A percentile compares a stretch with the other conserved stretches of the same genome.
Conservation (phyloP, 352 stramenopile genomes). For the Peronospora destructor region DNA sequence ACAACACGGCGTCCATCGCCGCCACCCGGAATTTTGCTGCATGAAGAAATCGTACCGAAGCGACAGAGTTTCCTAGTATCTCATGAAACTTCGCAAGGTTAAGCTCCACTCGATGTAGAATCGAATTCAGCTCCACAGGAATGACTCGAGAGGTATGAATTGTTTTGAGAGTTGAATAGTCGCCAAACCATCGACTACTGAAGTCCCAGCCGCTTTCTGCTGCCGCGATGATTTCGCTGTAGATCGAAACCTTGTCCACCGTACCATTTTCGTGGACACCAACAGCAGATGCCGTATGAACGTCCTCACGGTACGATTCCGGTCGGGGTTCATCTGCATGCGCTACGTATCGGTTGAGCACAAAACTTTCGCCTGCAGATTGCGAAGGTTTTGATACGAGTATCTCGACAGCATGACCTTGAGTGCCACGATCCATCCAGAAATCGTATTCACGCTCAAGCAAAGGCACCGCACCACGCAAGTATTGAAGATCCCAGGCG, state of each 20-base stretch:
- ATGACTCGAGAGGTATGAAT: slow-evolving; percentile 61
- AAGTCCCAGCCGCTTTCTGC: slow-evolving; percentile 89
- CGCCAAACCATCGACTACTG: slow-evolving; percentile 71
- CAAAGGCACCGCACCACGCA: slow-evolving; percentile 40
- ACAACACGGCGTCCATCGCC: slow-evolving; percentile 67
- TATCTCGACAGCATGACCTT: slow-evolving; percentile 50
- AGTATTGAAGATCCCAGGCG: slow-evolving; percentile 41
- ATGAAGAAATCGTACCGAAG: slow-evolving; percentile 23
- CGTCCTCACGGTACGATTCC: slow-evolving; percentile 83
- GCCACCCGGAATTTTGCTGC: slow-evolving; percentile 21
- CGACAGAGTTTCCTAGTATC: slow-evolving; percentile 30
- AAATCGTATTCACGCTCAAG: slow-evolving; percentile 75
- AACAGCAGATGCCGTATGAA: slow-evolving; percentile 24
- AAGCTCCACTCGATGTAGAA: slow-evolving; percentile 68
- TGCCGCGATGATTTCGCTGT: slow-evolving; percentile 69
- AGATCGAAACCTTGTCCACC: slow-evolving; percentile 36
- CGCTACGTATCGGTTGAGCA: slow-evolving; percentile 74
- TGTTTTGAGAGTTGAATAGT: slow-evolving; percentile 31
- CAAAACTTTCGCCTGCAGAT: slow-evolving; percentile 15
- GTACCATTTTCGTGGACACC: neutral
- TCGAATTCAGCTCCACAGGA: slow-evolving; percentile 81
- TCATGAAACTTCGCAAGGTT: slow-evolving; percentile 59
- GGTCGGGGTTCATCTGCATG: slow-evolving; percentile 57
- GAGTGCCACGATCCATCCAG: slow-evolving; percentile 65
- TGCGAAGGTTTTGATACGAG: slow-evolving; percentile 6